A percentile compares a stretch with the other conserved stretches of the same genome.
These are phyloP conservation scores for Drechslera avenae DNA, from an alignment of 2,329 filamentous ascomycete genomes.

Conservation along the genomic window DNA sequence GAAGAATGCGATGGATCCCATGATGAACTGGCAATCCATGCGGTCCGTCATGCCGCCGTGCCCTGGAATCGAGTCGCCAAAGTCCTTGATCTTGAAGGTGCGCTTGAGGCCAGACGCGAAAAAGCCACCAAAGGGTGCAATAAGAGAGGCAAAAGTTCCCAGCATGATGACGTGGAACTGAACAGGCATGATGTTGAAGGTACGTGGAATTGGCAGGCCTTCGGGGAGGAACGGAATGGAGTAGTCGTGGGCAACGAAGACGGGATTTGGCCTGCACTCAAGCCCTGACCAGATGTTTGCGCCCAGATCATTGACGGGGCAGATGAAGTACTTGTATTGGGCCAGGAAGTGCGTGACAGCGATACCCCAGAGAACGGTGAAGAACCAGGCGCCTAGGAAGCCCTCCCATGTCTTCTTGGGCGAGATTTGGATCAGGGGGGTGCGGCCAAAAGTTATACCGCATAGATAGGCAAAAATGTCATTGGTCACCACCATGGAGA, in stretches of 20 bases:
- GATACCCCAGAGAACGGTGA: slow-evolving; percentile 86
- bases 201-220: slow-evolving; percentile 65
- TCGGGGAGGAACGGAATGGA: slow-evolving; percentile 60
- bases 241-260: slow-evolving; percentile 81
- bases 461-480: slow-evolving; percentile 99
- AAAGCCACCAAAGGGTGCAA: slow-evolving; percentile 97
- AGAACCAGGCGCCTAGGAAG: slow-evolving; percentile 94
- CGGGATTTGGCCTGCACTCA: slow-evolving; percentile 87
- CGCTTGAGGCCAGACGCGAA: slow-evolving; percentile 97
- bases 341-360: slow-evolving; percentile 81
- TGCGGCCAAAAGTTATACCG: slow-evolving; percentile 94
- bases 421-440: slow-evolving; percentile 95
- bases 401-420: slow-evolving; percentile 99
- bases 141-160: slow-evolving; percentile 91
- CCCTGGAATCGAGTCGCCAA: slow-evolving; percentile 95
- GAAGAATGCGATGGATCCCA: slow-evolving; percentile 98
- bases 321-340: slow-evolving; percentile 96
- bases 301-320: slow-evolving; percentile 93
- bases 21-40: slow-evolving; percentile 99
- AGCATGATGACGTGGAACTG: slow-evolving; percentile 91
- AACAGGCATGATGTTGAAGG: slow-evolving; percentile 80
- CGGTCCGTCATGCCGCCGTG: slow-evolving; percentile 98
- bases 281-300: slow-evolving; percentile 92
- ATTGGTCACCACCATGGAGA: slow-evolving; percentile 94
- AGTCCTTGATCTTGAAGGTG: slow-evolving; percentile 99